Conservation (phyloP, 148 eudicot genomes). For the Rheum nobile region DNA sequence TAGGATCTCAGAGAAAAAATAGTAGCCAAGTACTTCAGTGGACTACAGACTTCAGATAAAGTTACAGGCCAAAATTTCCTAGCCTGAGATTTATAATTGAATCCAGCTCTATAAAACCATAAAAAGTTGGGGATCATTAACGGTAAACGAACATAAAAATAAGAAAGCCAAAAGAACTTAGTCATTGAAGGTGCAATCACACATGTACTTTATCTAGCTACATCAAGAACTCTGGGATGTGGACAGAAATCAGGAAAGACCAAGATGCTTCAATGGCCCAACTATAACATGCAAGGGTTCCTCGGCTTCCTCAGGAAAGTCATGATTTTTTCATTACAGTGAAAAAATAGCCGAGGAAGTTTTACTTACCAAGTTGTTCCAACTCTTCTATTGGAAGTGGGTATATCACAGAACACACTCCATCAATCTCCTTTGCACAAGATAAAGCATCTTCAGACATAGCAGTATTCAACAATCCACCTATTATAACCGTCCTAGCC, state of each 20-base stretch:
- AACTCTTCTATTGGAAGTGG: slow-evolving; percentile 85
- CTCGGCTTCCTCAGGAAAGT: background rate
- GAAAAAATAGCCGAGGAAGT: background rate
- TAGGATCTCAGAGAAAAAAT: background rate
- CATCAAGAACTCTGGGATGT: background rate
- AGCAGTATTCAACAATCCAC: slow-evolving; percentile 53
- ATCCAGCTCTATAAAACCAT: background rate
- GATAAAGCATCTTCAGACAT: slow-evolving; percentile 69
- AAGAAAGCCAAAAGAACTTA: background rate
- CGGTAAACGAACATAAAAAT: background rate
- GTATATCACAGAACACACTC: slow-evolving; percentile 54
- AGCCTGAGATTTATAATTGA: background rate
- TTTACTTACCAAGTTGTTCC: slow-evolving; percentile 48
- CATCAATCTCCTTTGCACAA: slow-evolving; percentile 59
- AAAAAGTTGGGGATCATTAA: background rate
- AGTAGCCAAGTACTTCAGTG: background rate
- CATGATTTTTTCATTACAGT: background rate
- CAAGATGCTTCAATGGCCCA: background rate
- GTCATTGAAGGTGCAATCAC: background rate
- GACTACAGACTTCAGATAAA: background rate
- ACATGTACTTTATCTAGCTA: background rate
- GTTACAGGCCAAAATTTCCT: background rate
- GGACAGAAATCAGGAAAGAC: background rate
- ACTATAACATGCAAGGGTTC: background rate
- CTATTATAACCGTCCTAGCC: slow-evolving; percentile 84